Evolutionary conservation across 1,284 basidiomycete genomes (phyloP), one percentile per base, ranked within the genome.

Genomic region (Puccinia brachypodii): DNA sequence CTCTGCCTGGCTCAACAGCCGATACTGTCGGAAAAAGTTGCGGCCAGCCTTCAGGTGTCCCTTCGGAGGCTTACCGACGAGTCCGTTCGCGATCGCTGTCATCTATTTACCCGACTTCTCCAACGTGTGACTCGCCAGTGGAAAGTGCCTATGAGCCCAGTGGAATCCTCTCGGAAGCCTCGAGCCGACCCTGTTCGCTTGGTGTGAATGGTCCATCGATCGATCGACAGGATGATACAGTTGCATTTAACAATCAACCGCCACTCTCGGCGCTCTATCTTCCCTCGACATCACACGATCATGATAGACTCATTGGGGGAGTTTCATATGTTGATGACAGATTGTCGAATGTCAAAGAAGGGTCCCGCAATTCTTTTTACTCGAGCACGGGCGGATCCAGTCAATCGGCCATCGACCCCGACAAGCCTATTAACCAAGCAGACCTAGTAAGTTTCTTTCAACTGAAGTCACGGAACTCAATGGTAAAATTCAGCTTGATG

Each of bases 351-450:
- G n/a, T 25, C n/a, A n/a, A 25, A 25, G 28, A 25, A 25, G 53
- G 3, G 53, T 8, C 13, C 28, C 53, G 53, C 53, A 11, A 56
- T 72, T 72, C 69, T 33, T 28, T 14, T 33, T 42, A 33, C 31
- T 72, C 44, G 25, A 42, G n/a, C 50, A 25, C 31, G n/a, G 50
- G 69, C 40, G 44, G 16, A 42, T 72, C 69, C 22, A 50, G 14
- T 50, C 38, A 72, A 28, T 72, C 69, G 19, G 31, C 44, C 69
- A 72, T 72, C n/a, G 69, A 72, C 50, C 69, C 50, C 13, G 69
- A 72, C 50, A 72, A 50, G 28, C 50, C 38, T 44, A 72, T 72
- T 11, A 44, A 72, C 28, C 69, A 72, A 72, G 38, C 69, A n/a
- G 69, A 72, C 50, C 50, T 72, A 28, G 69, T 72, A 22, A 44